A percentile compares a stretch with the other conserved stretches of the same genome.
Evolutionary conservation across 805 yeast genomes (phyloP).

Genomic region (Metschnikowia baotianmanensis): DNA sequence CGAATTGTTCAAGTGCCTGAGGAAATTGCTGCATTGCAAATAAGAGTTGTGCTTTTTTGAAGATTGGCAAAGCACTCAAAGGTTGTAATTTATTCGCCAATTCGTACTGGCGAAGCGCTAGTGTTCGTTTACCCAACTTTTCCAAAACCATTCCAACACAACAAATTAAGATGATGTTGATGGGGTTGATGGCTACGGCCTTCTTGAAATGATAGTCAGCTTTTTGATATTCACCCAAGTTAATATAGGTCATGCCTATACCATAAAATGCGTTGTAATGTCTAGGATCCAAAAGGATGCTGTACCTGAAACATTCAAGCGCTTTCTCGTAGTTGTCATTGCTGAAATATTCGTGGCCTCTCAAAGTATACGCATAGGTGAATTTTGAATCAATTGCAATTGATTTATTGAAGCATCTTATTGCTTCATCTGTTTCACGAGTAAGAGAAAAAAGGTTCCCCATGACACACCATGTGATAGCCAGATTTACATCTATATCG

Average conservation of each 20-base stretch:
- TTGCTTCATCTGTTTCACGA: constrained; percentile 85
- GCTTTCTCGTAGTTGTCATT: constrained; percentile 92
- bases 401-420: constrained; percentile 81
- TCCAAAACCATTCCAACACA: constrained; percentile 94
- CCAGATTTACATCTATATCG: constrained; percentile 59
- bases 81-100: constrained; percentile 85
- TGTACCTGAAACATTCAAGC: constrained; percentile 73
- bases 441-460: constrained; percentile 86
- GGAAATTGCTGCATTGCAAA: constrained; percentile 68
- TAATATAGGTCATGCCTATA: constrained; percentile 88
- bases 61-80: constrained; percentile 77
- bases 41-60: constrained; percentile 81
- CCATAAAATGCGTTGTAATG: constrained; percentile 97
- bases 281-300: constrained; percentile 70
- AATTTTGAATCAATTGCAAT: constrained; percentile 62
- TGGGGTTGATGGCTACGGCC: constrained; percentile 87
- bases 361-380: constrained; percentile 87
- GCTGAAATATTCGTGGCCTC: constrained; percentile 88
- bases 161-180: constrained; percentile 82
- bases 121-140: constrained; percentile 60
- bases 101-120: constrained; percentile 79
- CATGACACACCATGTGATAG: constrained; percentile 88
- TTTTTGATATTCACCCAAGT: constrained; percentile 75
- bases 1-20: constrained; percentile 73
- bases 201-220: constrained; percentile 86